phyloP scores from a whole-genome alignment of 805 yeast species.

The Yarrowia sp. region DNA sequence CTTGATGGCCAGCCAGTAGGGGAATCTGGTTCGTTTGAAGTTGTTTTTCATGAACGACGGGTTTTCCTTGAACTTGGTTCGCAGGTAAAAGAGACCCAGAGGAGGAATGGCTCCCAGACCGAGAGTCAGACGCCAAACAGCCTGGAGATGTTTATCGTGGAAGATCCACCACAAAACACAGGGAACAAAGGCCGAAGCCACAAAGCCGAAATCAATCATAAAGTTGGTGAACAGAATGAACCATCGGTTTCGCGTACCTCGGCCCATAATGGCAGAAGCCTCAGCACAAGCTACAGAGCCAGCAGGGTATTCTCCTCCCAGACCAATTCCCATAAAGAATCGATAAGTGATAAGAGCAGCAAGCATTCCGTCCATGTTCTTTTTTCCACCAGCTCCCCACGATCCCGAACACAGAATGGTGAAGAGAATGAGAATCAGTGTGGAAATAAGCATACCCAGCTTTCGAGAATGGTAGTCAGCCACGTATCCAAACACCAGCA shows the following conservation, averaged over 20 bases:
- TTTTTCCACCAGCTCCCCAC: slow-evolving; percentile 72
- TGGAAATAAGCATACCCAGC: slow-evolving; percentile 76
- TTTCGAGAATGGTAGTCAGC: slow-evolving; percentile 81
- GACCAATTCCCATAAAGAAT: slow-evolving; percentile 83
- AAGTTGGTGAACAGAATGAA: slow-evolving; percentile 84
- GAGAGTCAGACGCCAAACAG: slow-evolving; percentile 87
- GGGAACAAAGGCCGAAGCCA: slow-evolving; percentile 78
- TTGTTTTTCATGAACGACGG: slow-evolving; percentile 65
- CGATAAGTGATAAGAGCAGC: slow-evolving; percentile 84
- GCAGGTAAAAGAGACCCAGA: slow-evolving; percentile 65
- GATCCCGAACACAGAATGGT: slow-evolving; percentile 77
- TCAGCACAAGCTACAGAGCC: slow-evolving; percentile 96
- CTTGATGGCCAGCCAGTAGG: slow-evolving; percentile 65
- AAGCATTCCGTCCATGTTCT: slow-evolving; percentile 63
- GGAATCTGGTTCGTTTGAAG: slow-evolving; percentile 61
- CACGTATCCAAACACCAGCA: slow-evolving; percentile 71
- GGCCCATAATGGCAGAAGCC: slow-evolving; percentile 71
- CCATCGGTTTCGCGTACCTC: slow-evolving; percentile 82
- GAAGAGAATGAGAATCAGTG: slow-evolving; percentile 68
- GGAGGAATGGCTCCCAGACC: slow-evolving; percentile 93
- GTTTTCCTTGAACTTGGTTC: slow-evolving; percentile 72
- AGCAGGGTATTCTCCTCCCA: slow-evolving; percentile 94
- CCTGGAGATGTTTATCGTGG: slow-evolving; percentile 62
- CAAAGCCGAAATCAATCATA: slow-evolving; percentile 86
- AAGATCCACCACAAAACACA: slow-evolving; percentile 83